Percentiles rank a stretch among this genome's conserved stretches.
These are phyloP conservation scores for Malus hybrid DNA, from an alignment of 331 rosid genomes.

Conservation along the genomic window DNA sequence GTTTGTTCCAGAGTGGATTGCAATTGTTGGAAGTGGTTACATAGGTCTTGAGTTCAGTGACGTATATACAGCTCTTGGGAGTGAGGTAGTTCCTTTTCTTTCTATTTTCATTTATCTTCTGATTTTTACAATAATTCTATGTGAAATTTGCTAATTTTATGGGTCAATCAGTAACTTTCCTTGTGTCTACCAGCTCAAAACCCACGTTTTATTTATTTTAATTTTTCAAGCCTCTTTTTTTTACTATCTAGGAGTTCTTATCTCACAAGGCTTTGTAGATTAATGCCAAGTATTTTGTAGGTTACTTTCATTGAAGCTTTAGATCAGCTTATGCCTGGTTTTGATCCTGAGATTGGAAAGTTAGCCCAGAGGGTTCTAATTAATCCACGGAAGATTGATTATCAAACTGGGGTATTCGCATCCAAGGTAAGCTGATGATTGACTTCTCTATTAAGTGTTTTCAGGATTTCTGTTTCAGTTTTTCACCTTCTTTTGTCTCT, in stretches of 20 bases:
- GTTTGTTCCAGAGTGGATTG: constrained; percentile 97
- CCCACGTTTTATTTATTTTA: not conserved
- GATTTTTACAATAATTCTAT: not conserved
- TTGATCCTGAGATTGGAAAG: constrained; percentile 98
- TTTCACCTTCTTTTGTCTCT: constrained; percentile 6
- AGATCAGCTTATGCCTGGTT: constrained; percentile 99
- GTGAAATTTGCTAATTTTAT: not conserved
- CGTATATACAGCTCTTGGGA: constrained; percentile 96
- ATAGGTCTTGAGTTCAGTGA: constrained; percentile 99
- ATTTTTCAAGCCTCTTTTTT: not conserved
- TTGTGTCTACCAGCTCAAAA: not conserved
- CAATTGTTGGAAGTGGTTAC: constrained; percentile 96
- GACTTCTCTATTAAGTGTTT: constrained; percentile 5
- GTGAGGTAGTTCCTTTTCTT: constrained; percentile 60
- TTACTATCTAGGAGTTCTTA: not conserved
- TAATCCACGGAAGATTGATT: constrained; percentile 85
- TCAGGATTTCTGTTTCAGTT: constrained; percentile 5
- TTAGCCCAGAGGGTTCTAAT: constrained; percentile 94
- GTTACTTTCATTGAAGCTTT: constrained; percentile 95
- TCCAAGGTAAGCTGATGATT: constrained; percentile 53
- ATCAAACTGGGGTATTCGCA: constrained; percentile 93
- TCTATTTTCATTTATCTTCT: not conserved
- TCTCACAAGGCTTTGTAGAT: constrained; percentile 4
- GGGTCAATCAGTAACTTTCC: not conserved
- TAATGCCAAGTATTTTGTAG: constrained; percentile 38